Percentiles rank a stretch among this genome's conserved stretches.
Evolutionary conservation across 345 rosid species (phyloP).

Genomic region (Microcos paniculata): DNA sequence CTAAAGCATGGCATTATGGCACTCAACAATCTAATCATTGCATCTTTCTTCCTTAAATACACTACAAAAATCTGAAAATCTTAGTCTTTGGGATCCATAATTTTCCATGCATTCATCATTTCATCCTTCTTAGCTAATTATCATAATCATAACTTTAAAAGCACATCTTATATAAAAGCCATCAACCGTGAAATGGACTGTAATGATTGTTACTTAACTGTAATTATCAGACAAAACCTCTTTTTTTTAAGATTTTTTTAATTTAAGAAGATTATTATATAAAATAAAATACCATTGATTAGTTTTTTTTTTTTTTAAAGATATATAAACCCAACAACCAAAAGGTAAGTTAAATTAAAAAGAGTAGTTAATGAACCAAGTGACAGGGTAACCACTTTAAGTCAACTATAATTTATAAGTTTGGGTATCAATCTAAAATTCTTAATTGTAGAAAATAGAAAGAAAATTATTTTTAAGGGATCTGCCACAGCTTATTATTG

Average conservation of each 20-base stretch:
- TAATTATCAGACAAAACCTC: not conserved
- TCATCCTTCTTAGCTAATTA: not conserved
- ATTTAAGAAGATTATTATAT: too few relatives aligned
- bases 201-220: not conserved
- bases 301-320: too few relatives aligned
- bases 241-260: too few relatives aligned
- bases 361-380: not conserved
- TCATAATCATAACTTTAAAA: not conserved
- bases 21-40: constrained; percentile 1
- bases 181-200: not conserved
- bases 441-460: not conserved
- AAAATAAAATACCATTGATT: too few relatives aligned
- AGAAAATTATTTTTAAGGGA: not conserved
- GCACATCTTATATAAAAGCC: not conserved
- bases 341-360: not conserved
- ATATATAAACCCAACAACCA: too few relatives aligned
- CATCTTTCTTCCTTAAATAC: not conserved
- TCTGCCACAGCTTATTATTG: not conserved
- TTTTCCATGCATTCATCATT: not conserved
- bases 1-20: not conserved
- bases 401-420: not conserved
- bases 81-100: not conserved
- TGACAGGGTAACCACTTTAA: not conserved
- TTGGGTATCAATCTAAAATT: not conserved
- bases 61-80: not conserved